A percentile compares a stretch with the other conserved stretches of the same genome.
Evolutionary conservation across 2,329 filamentous ascomycete species (phyloP).

Genomic region (Lachnellula subtilissima): DNA sequence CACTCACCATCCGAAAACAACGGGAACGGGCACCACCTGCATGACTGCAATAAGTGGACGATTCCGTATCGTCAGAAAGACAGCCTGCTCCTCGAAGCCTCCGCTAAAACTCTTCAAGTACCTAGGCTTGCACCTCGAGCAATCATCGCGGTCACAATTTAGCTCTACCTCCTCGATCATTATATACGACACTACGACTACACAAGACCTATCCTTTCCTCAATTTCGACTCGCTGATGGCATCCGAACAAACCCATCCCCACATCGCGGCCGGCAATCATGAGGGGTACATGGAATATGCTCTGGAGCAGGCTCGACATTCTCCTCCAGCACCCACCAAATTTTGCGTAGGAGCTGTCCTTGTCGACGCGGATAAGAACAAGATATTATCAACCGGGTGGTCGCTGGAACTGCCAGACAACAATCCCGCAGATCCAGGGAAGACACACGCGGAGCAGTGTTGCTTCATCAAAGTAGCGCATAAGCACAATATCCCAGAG

Average conservation of each 20-base stretch:
- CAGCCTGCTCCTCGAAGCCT: too few species aligned
- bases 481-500: slow-evolving; percentile 43
- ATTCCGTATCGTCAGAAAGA: too few species aligned
- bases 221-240: slow-evolving; percentile 7
- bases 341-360: slow-evolving; percentile 84
- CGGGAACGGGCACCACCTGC: too few species aligned
- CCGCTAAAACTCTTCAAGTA: too few species aligned
- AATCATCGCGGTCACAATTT: background rate
- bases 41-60: too few species aligned
- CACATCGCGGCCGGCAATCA: slow-evolving; percentile 19
- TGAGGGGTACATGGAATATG: slow-evolving; percentile 56
- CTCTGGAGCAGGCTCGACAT: slow-evolving; percentile 65
- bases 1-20: too few species aligned
- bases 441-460: slow-evolving; percentile 95
- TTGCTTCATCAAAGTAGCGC: slow-evolving; percentile 68
- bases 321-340: slow-evolving; percentile 84
- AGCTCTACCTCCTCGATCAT: background rate
- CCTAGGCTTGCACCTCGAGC: too few species aligned
- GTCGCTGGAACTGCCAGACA: slow-evolving; percentile 68
- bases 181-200: background rate
- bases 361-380: slow-evolving; percentile 56
- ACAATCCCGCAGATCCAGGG: slow-evolving; percentile 40
- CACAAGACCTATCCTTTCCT: background rate
- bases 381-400: slow-evolving; percentile 72
- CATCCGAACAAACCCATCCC: slow-evolving; percentile 14